Evolutionary conservation across 768 basidiomycete species (phyloP).

Genomic region (Kwoniella newhampshirensis): DNA sequence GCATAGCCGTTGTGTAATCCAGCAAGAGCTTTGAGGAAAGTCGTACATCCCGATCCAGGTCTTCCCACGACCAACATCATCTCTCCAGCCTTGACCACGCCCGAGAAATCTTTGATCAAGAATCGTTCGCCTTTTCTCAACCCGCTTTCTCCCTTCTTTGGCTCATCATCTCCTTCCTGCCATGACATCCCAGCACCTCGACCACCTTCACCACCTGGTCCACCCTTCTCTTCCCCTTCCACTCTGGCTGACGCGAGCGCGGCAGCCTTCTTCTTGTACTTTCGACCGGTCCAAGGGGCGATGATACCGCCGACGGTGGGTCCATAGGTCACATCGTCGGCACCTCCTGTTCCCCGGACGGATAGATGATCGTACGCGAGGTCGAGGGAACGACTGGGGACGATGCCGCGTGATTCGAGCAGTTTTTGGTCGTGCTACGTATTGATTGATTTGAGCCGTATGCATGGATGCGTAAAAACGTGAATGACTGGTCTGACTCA

Average conservation of each 20-base stretch:
- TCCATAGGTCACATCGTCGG: constrained; percentile 39
- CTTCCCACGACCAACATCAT: constrained; percentile 66
- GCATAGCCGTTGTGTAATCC: constrained; percentile 71
- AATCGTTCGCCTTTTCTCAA: constrained; percentile 38
- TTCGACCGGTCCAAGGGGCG: constrained; percentile 31
- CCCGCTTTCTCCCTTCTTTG: constrained; percentile 30
- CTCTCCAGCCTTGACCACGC: constrained; percentile 63
- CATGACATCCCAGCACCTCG: constrained; percentile 18
- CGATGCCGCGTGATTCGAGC: constrained; percentile 28
- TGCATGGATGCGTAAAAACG: too few relatives aligned
- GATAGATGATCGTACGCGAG: constrained; percentile 42
- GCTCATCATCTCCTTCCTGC: constrained; percentile 18
- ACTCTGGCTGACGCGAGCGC: constrained; percentile 30
- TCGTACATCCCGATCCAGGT: constrained; percentile 79
- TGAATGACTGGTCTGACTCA: too few relatives aligned
- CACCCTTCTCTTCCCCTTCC: constrained; percentile 33
- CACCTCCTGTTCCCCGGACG: constrained; percentile 39
- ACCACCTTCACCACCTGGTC: constrained; percentile 11
- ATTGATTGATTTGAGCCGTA: too few relatives aligned
- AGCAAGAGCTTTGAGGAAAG: constrained; percentile 74
- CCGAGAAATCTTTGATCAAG: constrained; percentile 60
- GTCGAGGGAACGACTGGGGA: constrained; percentile 30
- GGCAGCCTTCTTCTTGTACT: constrained; percentile 41
- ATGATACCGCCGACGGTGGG: constrained; percentile 44
- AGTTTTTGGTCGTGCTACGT: constrained; percentile 34